Conservation (phyloP, 805 yeast genomes). For the Candida succiphila region DNA sequence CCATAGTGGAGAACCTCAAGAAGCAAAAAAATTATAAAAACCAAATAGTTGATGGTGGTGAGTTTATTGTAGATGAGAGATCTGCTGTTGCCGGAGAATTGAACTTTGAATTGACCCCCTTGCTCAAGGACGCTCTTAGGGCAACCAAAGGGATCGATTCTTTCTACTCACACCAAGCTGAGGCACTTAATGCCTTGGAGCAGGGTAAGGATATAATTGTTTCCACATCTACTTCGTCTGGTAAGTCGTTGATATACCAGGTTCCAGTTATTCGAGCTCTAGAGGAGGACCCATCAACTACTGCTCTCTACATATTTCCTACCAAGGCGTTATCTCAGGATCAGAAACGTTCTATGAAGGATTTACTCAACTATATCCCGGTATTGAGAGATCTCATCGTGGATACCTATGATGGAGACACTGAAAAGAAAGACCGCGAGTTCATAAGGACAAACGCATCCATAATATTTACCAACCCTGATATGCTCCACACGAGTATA, state of each 20-base stretch:
- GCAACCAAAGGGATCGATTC: constrained; percentile 35
- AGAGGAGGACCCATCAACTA: constrained; percentile 31
- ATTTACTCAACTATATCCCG: constrained; percentile 42
- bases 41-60: constrained; percentile 50
- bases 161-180: constrained; percentile 76
- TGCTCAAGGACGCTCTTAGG: constrained; percentile 40
- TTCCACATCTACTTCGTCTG: constrained; percentile 94
- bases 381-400: constrained; percentile 35
- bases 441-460: constrained; percentile 53
- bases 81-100: constrained; percentile 34
- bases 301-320: constrained; percentile 87
- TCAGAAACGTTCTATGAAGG: constrained; percentile 73
- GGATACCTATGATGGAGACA: constrained; percentile 93
- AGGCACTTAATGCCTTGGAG: constrained; percentile 55
- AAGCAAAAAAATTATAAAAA: constrained; percentile 40
- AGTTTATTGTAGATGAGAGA: constrained; percentile 32
- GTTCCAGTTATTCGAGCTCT: constrained; percentile 59
- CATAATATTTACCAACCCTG: constrained; percentile 91
- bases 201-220: constrained; percentile 63
- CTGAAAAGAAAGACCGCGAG: constrained; percentile 46
- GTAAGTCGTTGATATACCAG: constrained; percentile 90
- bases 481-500: constrained; percentile 78
- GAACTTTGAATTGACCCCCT: constrained; percentile 37
- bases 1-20: constrained; percentile 40
- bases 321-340: constrained; percentile 98